Evolutionary conservation across 2,329 filamentous ascomycete genomes (phyloP).

Genomic region (Fonsecaea pugnacius): DNA sequence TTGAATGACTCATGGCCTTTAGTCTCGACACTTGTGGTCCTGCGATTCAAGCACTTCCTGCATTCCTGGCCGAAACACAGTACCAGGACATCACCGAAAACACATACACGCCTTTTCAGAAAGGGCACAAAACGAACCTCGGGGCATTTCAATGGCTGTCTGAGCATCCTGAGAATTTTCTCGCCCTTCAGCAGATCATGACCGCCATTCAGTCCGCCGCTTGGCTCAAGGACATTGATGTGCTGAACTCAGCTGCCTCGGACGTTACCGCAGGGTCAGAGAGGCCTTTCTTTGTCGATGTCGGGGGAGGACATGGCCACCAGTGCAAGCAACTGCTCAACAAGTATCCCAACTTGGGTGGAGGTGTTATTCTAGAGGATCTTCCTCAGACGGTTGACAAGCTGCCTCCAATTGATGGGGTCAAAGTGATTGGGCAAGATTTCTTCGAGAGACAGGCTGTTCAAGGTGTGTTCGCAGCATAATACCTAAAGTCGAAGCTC

Average conservation of each 20-base stretch:
- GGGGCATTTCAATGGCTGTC: constrained; percentile 40
- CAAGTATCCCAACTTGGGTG: constrained; percentile 30
- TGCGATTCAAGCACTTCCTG: constrained; percentile 36
- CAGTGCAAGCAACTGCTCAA: constrained; percentile 27
- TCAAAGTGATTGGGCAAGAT: constrained; percentile 38
- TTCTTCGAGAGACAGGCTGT: constrained; percentile 42
- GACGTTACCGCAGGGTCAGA: constrained; percentile 3
- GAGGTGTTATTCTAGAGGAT: constrained; percentile 46
- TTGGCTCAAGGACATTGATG: constrained; percentile 18
- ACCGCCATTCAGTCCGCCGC: constrained; percentile 24
- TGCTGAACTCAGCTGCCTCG: constrained; percentile 18
- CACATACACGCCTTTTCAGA: constrained; percentile 41
- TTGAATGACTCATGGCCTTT: neutral
- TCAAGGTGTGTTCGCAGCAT: constrained; percentile 34
- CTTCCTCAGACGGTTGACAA: constrained; percentile 41
- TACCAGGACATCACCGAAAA: constrained; percentile 40
- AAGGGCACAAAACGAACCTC: constrained; percentile 40
- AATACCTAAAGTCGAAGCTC: neutral
- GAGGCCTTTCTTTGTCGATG: constrained; percentile 35
- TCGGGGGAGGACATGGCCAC: constrained; percentile 36
- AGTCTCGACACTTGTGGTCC: constrained; percentile 33
- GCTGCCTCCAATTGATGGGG: constrained; percentile 35
- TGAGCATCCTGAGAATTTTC: constrained; percentile 38
- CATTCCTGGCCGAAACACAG: constrained; percentile 40
- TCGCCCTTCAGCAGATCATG: constrained; percentile 24